Evolutionary conservation across 306 rosid species (phyloP).

Genomic region (Rosa lucieae): DNA sequence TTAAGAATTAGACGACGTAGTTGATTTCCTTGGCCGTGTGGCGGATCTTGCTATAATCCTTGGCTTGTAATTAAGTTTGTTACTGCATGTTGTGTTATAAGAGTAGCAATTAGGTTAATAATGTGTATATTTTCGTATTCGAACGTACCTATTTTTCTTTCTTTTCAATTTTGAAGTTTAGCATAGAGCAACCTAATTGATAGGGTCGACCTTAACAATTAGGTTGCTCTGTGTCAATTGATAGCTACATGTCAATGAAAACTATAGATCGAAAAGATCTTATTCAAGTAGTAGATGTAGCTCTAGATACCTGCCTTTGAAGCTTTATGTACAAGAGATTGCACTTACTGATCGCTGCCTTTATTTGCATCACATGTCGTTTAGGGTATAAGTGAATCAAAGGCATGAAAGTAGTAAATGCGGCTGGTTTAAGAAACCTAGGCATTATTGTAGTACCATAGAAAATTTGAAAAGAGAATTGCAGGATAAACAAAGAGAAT

Average conservation of each 20-base stretch:
- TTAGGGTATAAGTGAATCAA: slow-evolving; percentile 13
- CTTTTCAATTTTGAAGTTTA: neutral
- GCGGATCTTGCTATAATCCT: neutral
- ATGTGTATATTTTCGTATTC: neutral
- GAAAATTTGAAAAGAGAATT: neutral
- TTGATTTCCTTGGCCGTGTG: neutral
- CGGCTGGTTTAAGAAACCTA: slow-evolving; percentile 11
- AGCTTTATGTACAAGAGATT: neutral
- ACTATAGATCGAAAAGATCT: neutral
- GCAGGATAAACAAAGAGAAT: neutral
- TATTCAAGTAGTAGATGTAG: neutral
- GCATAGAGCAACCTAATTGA: neutral
- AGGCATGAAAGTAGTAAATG: slow-evolving; percentile 24
- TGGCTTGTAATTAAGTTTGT: neutral
- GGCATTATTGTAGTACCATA: neutral
- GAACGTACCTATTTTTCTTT: neutral
- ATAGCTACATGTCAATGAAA: neutral
- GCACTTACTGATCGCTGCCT: neutral
- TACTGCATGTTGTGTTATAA: neutral
- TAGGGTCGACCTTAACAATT: neutral
- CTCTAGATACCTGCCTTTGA: neutral
- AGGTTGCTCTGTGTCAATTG: neutral
- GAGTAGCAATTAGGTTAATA: neutral
- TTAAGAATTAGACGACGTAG: neutral
- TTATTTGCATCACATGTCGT: slow-evolving; percentile 23